A percentile compares a stretch with the other conserved stretches of the same genome.
Conservation (phyloP, 2,329 filamentous ascomycete genomes). For the Alternaria atra region DNA sequence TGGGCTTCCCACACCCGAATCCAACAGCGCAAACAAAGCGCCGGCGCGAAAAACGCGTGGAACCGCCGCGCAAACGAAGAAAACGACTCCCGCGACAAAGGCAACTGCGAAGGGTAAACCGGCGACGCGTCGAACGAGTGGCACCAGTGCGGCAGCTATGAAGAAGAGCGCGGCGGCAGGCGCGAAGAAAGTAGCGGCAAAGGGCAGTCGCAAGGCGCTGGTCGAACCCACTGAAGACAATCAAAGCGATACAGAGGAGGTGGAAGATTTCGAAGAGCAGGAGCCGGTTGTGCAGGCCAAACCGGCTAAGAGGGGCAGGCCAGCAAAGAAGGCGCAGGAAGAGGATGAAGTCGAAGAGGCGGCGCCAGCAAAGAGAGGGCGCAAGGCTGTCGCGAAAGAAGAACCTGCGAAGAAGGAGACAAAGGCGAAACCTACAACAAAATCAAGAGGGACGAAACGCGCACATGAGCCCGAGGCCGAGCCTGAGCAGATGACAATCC, state of each 20-base stretch:
- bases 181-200: slow-evolving; percentile 49
- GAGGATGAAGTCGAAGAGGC: slow-evolving; percentile 31
- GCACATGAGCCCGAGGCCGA: slow-evolving; percentile 48
- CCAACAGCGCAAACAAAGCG: slow-evolving; percentile 52
- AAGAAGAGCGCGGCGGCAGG: slow-evolving; percentile 50
- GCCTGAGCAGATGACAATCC: slow-evolving; percentile 50
- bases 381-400: slow-evolving; percentile 39
- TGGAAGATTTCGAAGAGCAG: slow-evolving; percentile 52
- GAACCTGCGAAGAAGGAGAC: slow-evolving; percentile 30
- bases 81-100: slow-evolving; percentile 35
- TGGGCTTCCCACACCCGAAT: slow-evolving; percentile 51
- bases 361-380: slow-evolving; percentile 41
- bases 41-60: slow-evolving; percentile 47
- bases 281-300: slow-evolving; percentile 31
- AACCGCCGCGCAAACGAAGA: slow-evolving; percentile 38
- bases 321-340: slow-evolving; percentile 58
- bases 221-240: slow-evolving; percentile 52
- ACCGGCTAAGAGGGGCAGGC: slow-evolving; percentile 40
- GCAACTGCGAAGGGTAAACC: slow-evolving; percentile 48
- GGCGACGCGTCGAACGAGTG: slow-evolving; percentile 50
- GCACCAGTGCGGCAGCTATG: slow-evolving; percentile 41
- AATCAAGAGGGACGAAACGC: slow-evolving; percentile 43
- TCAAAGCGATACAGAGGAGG: slow-evolving; percentile 57
- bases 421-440: slow-evolving; percentile 34
- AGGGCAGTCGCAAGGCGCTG: slow-evolving; percentile 51